Percentiles rank a stretch among this genome's conserved stretches.
Evolutionary conservation across 2,329 filamentous ascomycete species (phyloP).

Genomic region (Apiospora sp.): DNA sequence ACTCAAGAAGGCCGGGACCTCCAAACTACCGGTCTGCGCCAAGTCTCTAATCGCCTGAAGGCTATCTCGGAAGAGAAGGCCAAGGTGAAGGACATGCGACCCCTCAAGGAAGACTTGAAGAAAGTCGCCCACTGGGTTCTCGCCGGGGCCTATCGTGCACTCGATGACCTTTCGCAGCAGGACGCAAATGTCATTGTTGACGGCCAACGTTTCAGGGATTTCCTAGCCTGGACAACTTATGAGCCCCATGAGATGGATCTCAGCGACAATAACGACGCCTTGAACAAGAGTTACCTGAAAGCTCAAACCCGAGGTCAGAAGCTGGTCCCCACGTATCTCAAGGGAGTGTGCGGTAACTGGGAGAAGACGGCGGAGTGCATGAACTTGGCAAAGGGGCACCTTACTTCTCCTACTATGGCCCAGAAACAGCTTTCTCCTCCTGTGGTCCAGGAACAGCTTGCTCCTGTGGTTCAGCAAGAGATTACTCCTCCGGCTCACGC

Average conservation of each 20-base stretch:
- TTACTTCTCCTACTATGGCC: background rate
- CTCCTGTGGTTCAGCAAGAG: too few relatives aligned
- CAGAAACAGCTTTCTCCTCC: background rate
- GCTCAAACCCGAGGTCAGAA: background rate
- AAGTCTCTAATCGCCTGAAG: background rate
- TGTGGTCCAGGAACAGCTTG: too few relatives aligned
- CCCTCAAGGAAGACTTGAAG: background rate
- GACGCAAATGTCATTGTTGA: background rate
- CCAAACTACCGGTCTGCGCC: background rate
- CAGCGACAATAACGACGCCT: background rate
- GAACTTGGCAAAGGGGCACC: background rate
- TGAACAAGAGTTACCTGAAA: background rate
- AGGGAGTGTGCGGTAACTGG: background rate
- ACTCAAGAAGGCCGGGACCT: too few relatives aligned
- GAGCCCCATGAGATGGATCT: background rate
- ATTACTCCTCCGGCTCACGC: too few relatives aligned
- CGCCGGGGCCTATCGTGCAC: background rate
- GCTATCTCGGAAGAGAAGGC: too few relatives aligned
- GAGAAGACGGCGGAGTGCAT: background rate
- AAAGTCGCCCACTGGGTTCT: background rate
- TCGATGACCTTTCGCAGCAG: background rate
- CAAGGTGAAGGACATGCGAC: constrained; percentile 11
- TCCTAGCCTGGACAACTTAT: accelerated
- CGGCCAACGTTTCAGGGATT: background rate
- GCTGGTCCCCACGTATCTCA: background rate